Evolutionary conservation across 805 yeast species (phyloP).

Genomic region (Metschnikowia cerradonensis): DNA sequence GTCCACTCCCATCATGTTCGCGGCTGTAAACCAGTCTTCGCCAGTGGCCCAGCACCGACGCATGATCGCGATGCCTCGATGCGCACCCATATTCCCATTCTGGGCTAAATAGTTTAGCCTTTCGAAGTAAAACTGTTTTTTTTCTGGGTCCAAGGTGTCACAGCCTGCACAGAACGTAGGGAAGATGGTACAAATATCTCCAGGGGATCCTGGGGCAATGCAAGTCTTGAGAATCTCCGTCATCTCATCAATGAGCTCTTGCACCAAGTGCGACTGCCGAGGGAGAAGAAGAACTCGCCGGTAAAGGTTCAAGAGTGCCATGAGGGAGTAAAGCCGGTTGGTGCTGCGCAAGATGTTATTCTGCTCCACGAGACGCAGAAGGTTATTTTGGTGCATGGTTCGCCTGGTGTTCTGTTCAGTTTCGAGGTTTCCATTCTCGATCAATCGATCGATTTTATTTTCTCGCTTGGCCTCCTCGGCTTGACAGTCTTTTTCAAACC

Average conservation of each 20-base stretch:
- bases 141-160: constrained; percentile 41
- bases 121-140: constrained; percentile 33
- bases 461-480: constrained; percentile 15
- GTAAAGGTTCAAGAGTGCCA: constrained; percentile 54
- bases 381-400: constrained; percentile 4
- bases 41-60: constrained; percentile 51
- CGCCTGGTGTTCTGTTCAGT: not conserved
- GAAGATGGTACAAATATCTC: constrained; percentile 53
- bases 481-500: constrained; percentile 12
- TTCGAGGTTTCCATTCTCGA: constrained; percentile 10
- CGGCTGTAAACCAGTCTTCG: constrained; percentile 49
- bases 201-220: constrained; percentile 45
- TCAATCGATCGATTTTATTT: constrained; percentile 11
- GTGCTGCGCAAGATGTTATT: constrained; percentile 41
- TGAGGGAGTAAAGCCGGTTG: constrained; percentile 48
- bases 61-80: constrained; percentile 47
- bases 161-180: constrained; percentile 58
- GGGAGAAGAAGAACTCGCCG: constrained; percentile 52
- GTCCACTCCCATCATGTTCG: constrained; percentile 39
- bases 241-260: constrained; percentile 42
- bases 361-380: constrained; percentile 24
- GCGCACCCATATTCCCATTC: constrained; percentile 42
- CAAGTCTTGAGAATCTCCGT: constrained; percentile 32
- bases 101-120: constrained; percentile 41
- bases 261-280: constrained; percentile 43